Base-by-base conservation (phyloP, 2,329 filamentous ascomycete genomes). In the Ophiosphaerella narmari region DNA sequence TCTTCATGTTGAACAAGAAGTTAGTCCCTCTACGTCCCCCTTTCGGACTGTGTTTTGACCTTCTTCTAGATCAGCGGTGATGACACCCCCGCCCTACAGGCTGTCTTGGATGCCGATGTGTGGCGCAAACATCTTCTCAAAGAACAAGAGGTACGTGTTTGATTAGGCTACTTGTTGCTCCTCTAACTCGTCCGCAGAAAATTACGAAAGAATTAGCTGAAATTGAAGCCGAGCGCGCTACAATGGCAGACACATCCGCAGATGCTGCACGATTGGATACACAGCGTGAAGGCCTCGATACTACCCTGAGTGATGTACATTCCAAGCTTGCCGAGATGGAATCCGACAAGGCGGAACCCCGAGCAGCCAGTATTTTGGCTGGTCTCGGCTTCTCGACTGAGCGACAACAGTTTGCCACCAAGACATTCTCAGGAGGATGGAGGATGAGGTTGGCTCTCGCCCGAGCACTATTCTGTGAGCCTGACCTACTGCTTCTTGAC, bases 381-480 rank as follows among this genome's bases (percentile, higher is more conserved):
- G 94, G 94, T 84, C 86, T 99, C 50, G 94, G 94, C 63, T 99
- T 99, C 83, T 97, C 94, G 0, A 75, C 90, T 16, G 94, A 97
- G 75, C 84, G 91, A 59, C 94, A 99, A 71, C 89, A 96, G 64
- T 91, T 84, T 70, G 88, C 94, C 13, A 99, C 94, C 46, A 97
- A 90, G 81, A 97, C 93, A 5, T 99, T 99, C 78, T 99, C 94
- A 45, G 94, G 94, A 82, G 94, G 94, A 88, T 99, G 94, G 94
- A 87, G 94, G 76, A 99, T 99, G 94, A 88, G 94, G 80, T 79
- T 99, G 67, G 94, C 94, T 12, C 82, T 99, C 55, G 94, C 94
- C 11, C 83, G 94, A 82, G 94, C 94, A 12, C 84, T 99, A 32
- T 99, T 99, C 80, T 99, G 94, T 78, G 94, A 99, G 74, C 94